phyloP scores from a whole-genome alignment of 768 basidiomycete genomes.

The Collybiopsis confluens region DNA sequence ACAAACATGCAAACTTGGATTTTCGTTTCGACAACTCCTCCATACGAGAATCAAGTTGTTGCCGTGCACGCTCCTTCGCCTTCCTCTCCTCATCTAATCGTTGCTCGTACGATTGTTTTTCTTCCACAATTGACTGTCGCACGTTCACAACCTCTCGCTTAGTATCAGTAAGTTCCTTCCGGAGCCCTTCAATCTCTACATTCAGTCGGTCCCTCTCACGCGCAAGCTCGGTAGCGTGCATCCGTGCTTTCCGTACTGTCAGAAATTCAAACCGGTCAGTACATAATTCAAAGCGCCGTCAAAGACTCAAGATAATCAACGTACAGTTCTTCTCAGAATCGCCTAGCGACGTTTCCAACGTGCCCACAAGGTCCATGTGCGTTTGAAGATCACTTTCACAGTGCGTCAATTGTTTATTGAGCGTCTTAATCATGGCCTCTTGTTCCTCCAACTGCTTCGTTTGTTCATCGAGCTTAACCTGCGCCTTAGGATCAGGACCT shows the following conservation, averaged over 20 bases:
- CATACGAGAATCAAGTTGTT: constrained; percentile 84
- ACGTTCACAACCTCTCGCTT: constrained; percentile 77
- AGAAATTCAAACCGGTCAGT: constrained; percentile 1
- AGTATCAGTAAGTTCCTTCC: constrained; percentile 70
- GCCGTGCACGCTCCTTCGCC: constrained; percentile 84
- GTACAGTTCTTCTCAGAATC: constrained; percentile 91
- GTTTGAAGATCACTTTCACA: constrained; percentile 89
- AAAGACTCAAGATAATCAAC: constrained; percentile 24
- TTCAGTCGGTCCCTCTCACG: constrained; percentile 79
- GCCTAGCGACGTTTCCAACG: constrained; percentile 79
- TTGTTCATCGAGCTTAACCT: constrained; percentile 65
- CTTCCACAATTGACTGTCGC: constrained; percentile 77
- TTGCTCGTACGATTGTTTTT: constrained; percentile 83
- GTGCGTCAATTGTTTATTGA: constrained; percentile 91
- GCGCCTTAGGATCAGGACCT: constrained; percentile 50
- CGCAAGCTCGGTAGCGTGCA: constrained; percentile 88
- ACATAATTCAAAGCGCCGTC: constrained; percentile 7
- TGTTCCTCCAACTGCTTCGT: constrained; percentile 77
- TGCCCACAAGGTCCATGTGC: constrained; percentile 85
- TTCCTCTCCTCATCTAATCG: constrained; percentile 82
- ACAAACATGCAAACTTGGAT: constrained; percentile 90
- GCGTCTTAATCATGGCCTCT: constrained; percentile 86
- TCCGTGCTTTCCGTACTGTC: constrained; percentile 85
- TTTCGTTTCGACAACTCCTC: constrained; percentile 81
- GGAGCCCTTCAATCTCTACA: constrained; percentile 59